These are phyloP conservation scores for Phaffomyces opuntiae DNA, from an alignment of 805 yeast genomes.

Conservation along the genomic window DNA sequence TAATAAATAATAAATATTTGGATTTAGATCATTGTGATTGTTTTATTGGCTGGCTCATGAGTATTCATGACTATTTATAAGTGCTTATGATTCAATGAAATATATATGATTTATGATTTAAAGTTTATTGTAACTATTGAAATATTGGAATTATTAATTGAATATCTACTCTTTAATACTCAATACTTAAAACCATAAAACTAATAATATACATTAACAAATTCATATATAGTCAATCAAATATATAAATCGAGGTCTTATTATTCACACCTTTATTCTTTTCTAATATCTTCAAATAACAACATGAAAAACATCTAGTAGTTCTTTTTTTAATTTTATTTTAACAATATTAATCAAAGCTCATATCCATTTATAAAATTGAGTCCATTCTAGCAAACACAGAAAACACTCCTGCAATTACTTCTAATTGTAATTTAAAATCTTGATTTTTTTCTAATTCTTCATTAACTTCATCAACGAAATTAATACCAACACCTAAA, in stretches of 20 bases:
- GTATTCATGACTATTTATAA: too few relatives aligned
- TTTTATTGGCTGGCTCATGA: too few relatives aligned
- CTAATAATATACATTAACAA: too few relatives aligned
- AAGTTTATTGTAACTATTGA: too few relatives aligned
- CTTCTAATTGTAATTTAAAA: slow-evolving; percentile 67
- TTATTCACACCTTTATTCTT: background rate
- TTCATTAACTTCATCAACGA: slow-evolving; percentile 38
- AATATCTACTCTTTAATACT: too few relatives aligned
- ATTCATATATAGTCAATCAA: background rate
- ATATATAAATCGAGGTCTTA: background rate
- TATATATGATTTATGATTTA: too few relatives aligned
- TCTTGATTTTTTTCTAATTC: slow-evolving; percentile 36
- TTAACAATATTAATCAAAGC: background rate
- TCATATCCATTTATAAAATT: slow-evolving; percentile 40
- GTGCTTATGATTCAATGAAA: too few relatives aligned
- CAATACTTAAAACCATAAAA: too few relatives aligned
- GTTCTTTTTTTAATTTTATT: background rate
- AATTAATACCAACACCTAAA: slow-evolving; percentile 65
- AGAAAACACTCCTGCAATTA: slow-evolving; percentile 85
- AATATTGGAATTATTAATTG: too few relatives aligned
- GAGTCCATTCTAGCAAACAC: slow-evolving; percentile 93
- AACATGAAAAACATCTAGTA: background rate
- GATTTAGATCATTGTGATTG: background rate
- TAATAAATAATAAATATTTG: too few relatives aligned
- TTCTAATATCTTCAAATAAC: too few relatives aligned